Conservation (phyloP, 345 rosid species). For the Combretum micranthum region DNA sequence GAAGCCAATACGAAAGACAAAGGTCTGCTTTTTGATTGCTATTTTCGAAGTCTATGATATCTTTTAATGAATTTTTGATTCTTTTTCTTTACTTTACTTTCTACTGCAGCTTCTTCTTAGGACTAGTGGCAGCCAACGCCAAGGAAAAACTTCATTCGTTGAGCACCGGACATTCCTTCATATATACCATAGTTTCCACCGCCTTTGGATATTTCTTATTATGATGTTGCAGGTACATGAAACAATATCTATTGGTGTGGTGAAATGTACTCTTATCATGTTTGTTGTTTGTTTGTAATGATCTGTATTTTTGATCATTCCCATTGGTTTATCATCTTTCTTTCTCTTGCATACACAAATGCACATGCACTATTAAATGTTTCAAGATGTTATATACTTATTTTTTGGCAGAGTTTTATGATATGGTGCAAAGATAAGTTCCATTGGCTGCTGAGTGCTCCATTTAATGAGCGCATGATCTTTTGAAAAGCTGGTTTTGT, state of each 20-base stretch:
- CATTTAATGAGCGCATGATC: too few relatives aligned
- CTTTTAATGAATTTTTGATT: neutral
- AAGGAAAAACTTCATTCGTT: slow-evolving; percentile 93
- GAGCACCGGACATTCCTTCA: slow-evolving; percentile 95
- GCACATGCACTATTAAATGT: too few relatives aligned
- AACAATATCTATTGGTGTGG: neutral
- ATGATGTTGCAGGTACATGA: slow-evolving; percentile 96
- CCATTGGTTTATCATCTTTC: neutral
- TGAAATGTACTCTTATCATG: neutral
- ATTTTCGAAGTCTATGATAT: neutral
- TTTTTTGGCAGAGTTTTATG: too few relatives aligned
- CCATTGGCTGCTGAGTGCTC: too few relatives aligned
- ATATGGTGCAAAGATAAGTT: too few relatives aligned
- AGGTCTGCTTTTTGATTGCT: slow-evolving; percentile 32
- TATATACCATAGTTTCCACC: slow-evolving; percentile 95
- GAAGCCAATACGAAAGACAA: slow-evolving; percentile 58
- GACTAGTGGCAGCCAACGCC: slow-evolving; percentile 54
- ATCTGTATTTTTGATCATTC: neutral
- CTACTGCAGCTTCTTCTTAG: slow-evolving; percentile 53
- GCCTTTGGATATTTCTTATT: slow-evolving; percentile 91
- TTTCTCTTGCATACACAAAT: neutral
- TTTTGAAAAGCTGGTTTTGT: too few relatives aligned
- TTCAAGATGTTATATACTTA: too few relatives aligned
- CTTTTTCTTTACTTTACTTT: neutral
- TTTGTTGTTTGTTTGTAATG: neutral